These are phyloP conservation scores for Stachybotrys chartarum DNA, from an alignment of 2,329 filamentous ascomycete genomes.

Conservation along the genomic window DNA sequence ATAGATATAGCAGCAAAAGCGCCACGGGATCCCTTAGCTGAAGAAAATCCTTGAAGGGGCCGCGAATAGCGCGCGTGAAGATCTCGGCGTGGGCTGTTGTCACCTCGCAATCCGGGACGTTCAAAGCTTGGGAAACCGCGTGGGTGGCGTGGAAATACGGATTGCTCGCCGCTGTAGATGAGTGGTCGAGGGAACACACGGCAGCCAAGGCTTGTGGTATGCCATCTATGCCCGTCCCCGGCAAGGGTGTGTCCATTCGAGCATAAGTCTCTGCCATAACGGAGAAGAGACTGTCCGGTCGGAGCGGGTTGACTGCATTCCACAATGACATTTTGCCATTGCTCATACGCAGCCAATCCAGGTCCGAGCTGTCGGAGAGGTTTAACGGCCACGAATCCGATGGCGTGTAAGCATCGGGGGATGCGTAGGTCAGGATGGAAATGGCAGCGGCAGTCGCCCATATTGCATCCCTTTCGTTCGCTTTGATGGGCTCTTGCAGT, in stretches of 20 bases:
- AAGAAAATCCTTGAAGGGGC: constrained; percentile 16
- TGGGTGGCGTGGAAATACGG: constrained; percentile 31
- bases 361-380: constrained; percentile 11
- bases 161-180: constrained; percentile 24
- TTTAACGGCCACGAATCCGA: constrained; percentile 27
- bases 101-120: constrained; percentile 18
- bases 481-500: constrained; percentile 23
- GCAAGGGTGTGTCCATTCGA: constrained; percentile 26
- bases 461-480: constrained; percentile 33
- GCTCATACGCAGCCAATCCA: constrained; percentile 27
- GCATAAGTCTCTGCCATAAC: constrained; percentile 25
- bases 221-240: constrained; percentile 13
- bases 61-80: constrained; percentile 26
- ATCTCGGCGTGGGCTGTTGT: constrained; percentile 21
- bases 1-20: constrained; percentile 32
- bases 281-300: constrained; percentile 25
- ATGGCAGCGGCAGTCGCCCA: constrained; percentile 39
- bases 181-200: constrained; percentile 15
- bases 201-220: constrained; percentile 16
- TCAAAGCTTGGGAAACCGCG: constrained; percentile 21
- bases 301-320: constrained; percentile 23
- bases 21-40: constrained; percentile 25
- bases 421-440: constrained; percentile 30
- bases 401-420: constrained; percentile 23
- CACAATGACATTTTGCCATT: constrained; percentile 29